Base-by-base conservation (phyloP, 2,329 filamentous ascomycete species). In the Talaromyces funiculosus region DNA sequence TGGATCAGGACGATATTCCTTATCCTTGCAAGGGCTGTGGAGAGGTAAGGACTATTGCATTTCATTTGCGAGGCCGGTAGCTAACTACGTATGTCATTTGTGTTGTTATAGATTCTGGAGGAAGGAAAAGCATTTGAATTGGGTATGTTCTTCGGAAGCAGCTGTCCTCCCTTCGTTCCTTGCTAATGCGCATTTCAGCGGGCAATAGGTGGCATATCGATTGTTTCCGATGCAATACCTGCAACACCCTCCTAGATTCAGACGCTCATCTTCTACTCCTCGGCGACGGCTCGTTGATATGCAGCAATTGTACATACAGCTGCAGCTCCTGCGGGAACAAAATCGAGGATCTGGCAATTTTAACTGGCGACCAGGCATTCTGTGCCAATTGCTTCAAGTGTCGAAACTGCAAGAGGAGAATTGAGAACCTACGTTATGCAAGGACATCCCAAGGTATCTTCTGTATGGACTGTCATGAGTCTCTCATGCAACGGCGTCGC, bases 251-350 rank as follows among this genome's bases (percentile, higher is more conserved):
- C 61, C 91, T 99, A 78, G 94, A 99, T 79, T 97, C 94, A 64
- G 93, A 99, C 73, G 94, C 94, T 69, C 97, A 97, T 77, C 87
- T 99, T 54, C 87, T 99, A 56, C 88, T 99, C 26, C 90, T 99
- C 64, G 94, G 94, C 73, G 94, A 99, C 78, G 94, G 94, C 66
- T 97, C 93, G 18, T 86, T 99, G 66, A 97, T 99, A 68, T 99
- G 94, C 83, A 97, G 96, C 80, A 96, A 97, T 77, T 99, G 94
- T 80, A 97, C 94, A 58, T 99, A 99, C 76, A 97, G 92, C 82
- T 99, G 94, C 81, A 96, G 87, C 75, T 92, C 92, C 58, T 99
- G 94, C 77, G 87, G 87, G 62, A 93, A 96, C 80, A 99, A 99
- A 81, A 99, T 99, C 67, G 94, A 99, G 74, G 94, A 99, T 73